These are phyloP conservation scores for Claviceps paspali DNA, from an alignment of 2,329 filamentous ascomycete species.

Conservation along the genomic window DNA sequence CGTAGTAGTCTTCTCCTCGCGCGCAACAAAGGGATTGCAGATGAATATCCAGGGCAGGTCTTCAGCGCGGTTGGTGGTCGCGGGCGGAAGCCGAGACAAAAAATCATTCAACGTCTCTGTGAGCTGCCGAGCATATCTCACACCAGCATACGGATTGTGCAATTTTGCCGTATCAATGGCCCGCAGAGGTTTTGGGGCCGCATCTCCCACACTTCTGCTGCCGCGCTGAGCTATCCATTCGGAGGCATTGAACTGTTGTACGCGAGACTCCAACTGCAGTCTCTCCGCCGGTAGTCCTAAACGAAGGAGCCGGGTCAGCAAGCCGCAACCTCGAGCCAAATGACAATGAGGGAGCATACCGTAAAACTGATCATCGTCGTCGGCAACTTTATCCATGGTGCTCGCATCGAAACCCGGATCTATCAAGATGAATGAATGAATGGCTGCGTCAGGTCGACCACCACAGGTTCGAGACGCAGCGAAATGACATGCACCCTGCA, in stretches of 20 bases:
- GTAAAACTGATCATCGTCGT: background rate
- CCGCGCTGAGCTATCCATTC: slow-evolving; percentile 22
- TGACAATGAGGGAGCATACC: background rate
- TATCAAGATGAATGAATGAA: background rate
- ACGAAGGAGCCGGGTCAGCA: background rate
- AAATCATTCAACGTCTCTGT: slow-evolving; percentile 51
- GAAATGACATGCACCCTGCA: too few species aligned
- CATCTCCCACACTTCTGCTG: slow-evolving; percentile 1
- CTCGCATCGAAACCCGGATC: background rate
- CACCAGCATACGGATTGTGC: slow-evolving; percentile 45
- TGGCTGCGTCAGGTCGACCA: background rate
- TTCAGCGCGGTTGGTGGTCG: slow-evolving; percentile 33
- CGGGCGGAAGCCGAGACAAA: slow-evolving; percentile 50
- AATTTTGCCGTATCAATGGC: slow-evolving; percentile 16
- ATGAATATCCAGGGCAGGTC: slow-evolving; percentile 57
- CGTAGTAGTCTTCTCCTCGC: slow-evolving; percentile 17
- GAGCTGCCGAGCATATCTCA: slow-evolving; percentile 43
- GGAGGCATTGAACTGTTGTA: slow-evolving; percentile 32
- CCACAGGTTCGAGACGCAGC: too few species aligned
- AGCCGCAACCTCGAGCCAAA: background rate
- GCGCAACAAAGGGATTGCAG: slow-evolving; percentile 42
- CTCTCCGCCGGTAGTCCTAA: slow-evolving; percentile 41
- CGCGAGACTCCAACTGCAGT: slow-evolving; percentile 31
- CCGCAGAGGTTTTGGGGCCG: background rate
- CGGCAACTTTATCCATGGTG: background rate